Evolutionary conservation across 352 stramenopile species (phyloP).

Genomic region (Globisporangium ultimum): DNA sequence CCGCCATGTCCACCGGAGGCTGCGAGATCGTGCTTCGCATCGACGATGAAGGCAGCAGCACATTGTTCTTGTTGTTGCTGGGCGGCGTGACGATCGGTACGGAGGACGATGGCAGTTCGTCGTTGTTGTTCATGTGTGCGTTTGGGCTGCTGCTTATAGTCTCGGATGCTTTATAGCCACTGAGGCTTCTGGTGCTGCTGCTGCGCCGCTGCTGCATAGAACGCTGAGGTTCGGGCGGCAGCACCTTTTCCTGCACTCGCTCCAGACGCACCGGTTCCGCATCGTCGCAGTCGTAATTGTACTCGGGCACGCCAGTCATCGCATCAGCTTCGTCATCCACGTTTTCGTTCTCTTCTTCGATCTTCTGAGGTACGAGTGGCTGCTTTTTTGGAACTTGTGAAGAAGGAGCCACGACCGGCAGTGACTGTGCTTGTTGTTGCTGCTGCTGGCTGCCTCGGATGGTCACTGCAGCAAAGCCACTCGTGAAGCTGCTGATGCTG

Average conservation of each 20-base stretch:
- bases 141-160: conserved; percentile 2
- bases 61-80: not conserved
- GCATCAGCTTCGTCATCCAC: conserved; percentile 26
- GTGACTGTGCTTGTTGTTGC: not conserved
- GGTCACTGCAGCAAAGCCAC: not conserved
- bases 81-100: not conserved
- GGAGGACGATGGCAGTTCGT: conserved; percentile 6
- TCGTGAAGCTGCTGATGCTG: conserved; percentile 6
- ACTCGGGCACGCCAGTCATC: conserved; percentile 22
- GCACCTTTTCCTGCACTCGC: not conserved
- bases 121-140: conserved; percentile 10
- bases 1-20: conserved; percentile 33
- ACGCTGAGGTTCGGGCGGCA: not conserved
- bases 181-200: conserved; percentile 4
- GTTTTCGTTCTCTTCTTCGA: conserved; percentile 41
- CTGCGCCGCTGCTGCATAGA: not conserved
- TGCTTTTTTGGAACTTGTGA: conserved; percentile 14
- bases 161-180: not conserved
- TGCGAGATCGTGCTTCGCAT: not conserved
- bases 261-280: conserved; percentile 5
- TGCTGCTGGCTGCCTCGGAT: conserved; percentile 9
- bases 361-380: conserved; percentile 33
- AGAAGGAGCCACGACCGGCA: not conserved
- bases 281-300: conserved; percentile 36
- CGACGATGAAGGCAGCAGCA: not conserved